A percentile compares a stretch with the other conserved stretches of the same genome.
phyloP scores from a whole-genome alignment of 768 basidiomycete genomes.

The Mycena epipterygia region DNA sequence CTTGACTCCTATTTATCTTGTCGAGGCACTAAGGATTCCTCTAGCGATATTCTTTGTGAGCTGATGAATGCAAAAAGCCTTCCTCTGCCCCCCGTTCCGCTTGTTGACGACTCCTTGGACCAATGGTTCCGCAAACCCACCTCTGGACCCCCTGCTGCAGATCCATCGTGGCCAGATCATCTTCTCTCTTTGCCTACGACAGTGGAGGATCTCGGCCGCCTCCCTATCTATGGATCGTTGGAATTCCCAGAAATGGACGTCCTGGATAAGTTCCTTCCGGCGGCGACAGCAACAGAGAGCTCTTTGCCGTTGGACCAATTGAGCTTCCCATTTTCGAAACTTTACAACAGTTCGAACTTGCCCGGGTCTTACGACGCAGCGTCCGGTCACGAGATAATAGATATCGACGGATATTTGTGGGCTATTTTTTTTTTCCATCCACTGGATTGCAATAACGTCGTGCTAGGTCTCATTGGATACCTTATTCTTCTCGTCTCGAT shows the following conservation, averaged over 20 bases:
- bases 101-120: background rate
- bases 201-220: slow-evolving; percentile 18
- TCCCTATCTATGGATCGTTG: slow-evolving; percentile 25
- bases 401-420: slow-evolving; percentile 6
- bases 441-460: background rate
- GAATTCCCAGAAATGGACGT: background rate
- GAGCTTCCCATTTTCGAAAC: background rate
- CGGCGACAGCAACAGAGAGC: background rate
- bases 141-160: background rate
- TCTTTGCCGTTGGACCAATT: background rate
- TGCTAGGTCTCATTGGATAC: slow-evolving; percentile 14
- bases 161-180: background rate
- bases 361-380: background rate
- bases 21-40: background rate
- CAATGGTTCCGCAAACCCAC: background rate
- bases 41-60: slow-evolving; percentile 29
- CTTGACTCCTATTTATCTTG: background rate
- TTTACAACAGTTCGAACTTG: background rate
- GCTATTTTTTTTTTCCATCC: background rate
- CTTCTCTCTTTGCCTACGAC: slow-evolving; percentile 26
- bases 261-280: background rate
- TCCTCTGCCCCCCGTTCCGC: slow-evolving; percentile 9
- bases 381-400: background rate
- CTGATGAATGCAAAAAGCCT: slow-evolving; percentile 22
- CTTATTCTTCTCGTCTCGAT: background rate